These are phyloP conservation scores for Saccharomycopsis fermentans DNA, from an alignment of 805 yeast genomes.

Conservation along the genomic window DNA sequence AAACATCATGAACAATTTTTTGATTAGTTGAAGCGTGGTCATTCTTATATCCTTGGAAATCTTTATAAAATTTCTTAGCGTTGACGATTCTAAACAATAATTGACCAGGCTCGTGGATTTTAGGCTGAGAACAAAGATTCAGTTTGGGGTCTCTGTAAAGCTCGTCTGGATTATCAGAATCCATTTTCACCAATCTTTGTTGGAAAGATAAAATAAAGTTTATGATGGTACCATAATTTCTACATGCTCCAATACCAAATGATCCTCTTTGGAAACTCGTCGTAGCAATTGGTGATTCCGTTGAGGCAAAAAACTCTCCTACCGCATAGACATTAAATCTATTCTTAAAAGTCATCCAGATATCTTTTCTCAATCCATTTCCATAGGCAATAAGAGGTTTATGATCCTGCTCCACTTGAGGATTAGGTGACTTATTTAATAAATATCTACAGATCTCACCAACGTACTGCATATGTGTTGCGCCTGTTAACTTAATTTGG, in stretches of 20 bases:
- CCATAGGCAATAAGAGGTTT: constrained; percentile 67
- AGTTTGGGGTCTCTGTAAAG: constrained; percentile 57
- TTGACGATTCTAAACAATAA: constrained; percentile 65
- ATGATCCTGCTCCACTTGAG: constrained; percentile 53
- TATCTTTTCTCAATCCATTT: constrained; percentile 81
- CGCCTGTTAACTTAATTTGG: constrained; percentile 58
- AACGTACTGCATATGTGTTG: constrained; percentile 85
- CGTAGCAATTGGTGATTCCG: constrained; percentile 85
- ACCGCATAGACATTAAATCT: constrained; percentile 66
- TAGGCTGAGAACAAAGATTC: constrained; percentile 52
- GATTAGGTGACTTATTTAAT: constrained; percentile 52
- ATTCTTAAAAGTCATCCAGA: constrained; percentile 72
- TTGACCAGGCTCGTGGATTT: constrained; percentile 71
- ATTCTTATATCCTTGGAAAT: constrained; percentile 86
- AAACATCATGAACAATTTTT: constrained; percentile 64
- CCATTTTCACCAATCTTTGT: constrained; percentile 62
- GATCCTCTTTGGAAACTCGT: constrained; percentile 72
- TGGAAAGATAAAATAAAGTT: constrained; percentile 40
- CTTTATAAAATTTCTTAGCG: constrained; percentile 51
- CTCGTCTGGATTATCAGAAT: constrained; percentile 65
- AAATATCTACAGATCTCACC: constrained; percentile 92
- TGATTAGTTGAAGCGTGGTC: constrained; percentile 70
- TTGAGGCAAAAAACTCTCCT: constrained; percentile 90
- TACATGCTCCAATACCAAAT: constrained; percentile 79
- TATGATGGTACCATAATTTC: constrained; percentile 61